Evolutionary conservation across 1,284 basidiomycete genomes (phyloP), one percentile per base, ranked within the genome.

Genomic region (Apiotrichum sp.): DNA sequence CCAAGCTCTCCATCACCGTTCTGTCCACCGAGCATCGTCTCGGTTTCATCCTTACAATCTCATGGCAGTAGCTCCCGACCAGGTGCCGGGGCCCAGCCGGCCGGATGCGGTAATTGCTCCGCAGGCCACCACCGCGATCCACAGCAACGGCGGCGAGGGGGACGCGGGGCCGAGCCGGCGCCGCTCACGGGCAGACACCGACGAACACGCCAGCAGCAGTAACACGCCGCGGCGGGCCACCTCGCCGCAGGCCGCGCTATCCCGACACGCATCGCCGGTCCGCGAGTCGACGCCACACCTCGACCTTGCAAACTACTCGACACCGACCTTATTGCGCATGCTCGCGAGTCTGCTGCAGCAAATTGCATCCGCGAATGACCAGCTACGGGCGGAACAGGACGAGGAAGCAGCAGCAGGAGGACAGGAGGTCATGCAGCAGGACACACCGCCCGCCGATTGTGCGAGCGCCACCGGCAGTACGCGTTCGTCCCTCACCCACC

Each of bases 311-410:
- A 78, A 75, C 2, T 83, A 79, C 61, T 80, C 83, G 0, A 77
- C 82, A 0, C 73, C 77, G 36, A 79, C 92, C 54, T 82, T 98
- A 10, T 81, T 98, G 46, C 84, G 84, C 35, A 84, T 96, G 13
- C 85, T 98, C n/a, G 93, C 95, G 0, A 84, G 85, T 3, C 79
- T 98, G 13, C 82, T 98, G 57, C 86, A 89, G 47, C 89, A 93
- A 75, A 97, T 98, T 70, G 92, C 95, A 4, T 84, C 85, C 3
- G 86, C 90, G 4, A 98, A 98, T 74, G 93, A 97, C 77, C 80
- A 73, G 22, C 67, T 78, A 16, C 69, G 76, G 13, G 63, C 67
- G 11, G 72, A 75, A 22, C 77, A 51, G 75, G 57, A 65, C 16
- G 61, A 61, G 7, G 47, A 48, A 36, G 36, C 47, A 11, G 34